Evolutionary conservation across 352 stramenopile species (phyloP).

Genomic region (Thalassiosira ordinaria): DNA sequence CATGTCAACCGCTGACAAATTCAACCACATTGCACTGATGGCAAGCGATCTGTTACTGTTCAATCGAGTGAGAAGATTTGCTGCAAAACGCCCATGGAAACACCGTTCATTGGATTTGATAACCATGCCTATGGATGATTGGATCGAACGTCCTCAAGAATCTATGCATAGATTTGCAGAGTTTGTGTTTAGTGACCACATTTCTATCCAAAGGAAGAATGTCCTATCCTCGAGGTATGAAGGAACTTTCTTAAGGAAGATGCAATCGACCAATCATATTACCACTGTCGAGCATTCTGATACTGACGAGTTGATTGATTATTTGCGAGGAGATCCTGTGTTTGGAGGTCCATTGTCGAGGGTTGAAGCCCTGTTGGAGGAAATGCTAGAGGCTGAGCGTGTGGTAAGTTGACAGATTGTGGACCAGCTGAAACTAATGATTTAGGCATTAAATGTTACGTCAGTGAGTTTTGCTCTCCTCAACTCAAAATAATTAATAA

Average conservation of each 20-base stretch:
- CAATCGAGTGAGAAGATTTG: background rate
- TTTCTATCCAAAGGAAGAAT: background rate
- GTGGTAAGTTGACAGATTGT: too few relatives aligned
- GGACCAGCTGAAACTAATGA: too few relatives aligned
- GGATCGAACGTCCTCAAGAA: background rate
- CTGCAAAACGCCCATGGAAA: background rate
- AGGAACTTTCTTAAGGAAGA: background rate
- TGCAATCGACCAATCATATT: background rate
- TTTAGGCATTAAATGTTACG: too few relatives aligned
- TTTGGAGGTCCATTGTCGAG: background rate
- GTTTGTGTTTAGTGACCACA: background rate
- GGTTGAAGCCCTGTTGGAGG: background rate
- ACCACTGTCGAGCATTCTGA: background rate
- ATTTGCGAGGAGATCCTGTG: background rate
- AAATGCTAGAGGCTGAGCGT: background rate
- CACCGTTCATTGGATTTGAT: background rate
- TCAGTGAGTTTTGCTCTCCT: too few relatives aligned
- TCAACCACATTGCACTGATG: background rate
- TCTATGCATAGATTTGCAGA: background rate
- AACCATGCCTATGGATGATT: slow-evolving; percentile 1
- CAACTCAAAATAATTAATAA: too few relatives aligned
- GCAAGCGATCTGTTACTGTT: background rate
- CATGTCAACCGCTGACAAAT: background rate
- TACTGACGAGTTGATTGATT: background rate
- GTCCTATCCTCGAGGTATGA: background rate